Evolutionary conservation across 2,329 filamentous ascomycete species (phyloP).

Genomic region (Beauveria sp.): DNA sequence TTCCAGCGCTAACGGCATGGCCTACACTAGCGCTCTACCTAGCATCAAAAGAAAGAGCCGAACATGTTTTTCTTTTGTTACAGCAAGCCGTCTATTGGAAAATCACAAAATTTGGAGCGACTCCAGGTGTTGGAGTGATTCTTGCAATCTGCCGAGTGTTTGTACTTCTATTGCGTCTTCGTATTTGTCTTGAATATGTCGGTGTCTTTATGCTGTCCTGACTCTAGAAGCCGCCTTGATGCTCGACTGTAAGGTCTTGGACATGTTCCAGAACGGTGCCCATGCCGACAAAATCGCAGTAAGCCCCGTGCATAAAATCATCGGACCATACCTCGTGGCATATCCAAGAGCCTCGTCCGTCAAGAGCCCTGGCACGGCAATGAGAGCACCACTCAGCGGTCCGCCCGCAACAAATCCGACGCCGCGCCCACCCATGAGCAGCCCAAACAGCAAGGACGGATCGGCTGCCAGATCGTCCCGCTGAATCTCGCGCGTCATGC

Average conservation of each 20-base stretch:
- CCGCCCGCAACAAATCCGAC: conserved; percentile 23
- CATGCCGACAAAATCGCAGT: conserved; percentile 25
- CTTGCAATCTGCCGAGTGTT: too few relatives aligned
- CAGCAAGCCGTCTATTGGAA: neutral
- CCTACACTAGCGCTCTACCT: neutral
- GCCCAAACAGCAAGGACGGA: conserved; percentile 23
- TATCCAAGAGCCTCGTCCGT: conserved; percentile 23
- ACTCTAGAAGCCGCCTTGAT: neutral
- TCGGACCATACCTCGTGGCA: conserved; percentile 24
- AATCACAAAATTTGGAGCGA: neutral
- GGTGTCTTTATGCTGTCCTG: neutral
- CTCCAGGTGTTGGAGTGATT: too few relatives aligned
- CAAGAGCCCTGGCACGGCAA: conserved; percentile 18
- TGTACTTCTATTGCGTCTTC: too few relatives aligned
- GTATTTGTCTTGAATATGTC: neutral
- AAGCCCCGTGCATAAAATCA: conserved; percentile 25
- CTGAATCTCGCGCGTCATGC: conserved; percentile 36
- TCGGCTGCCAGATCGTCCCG: conserved; percentile 18
- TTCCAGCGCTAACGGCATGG: neutral
- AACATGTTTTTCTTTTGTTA: neutral
- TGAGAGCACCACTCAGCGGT: conserved; percentile 22
- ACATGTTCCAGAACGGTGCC: conserved; percentile 29
- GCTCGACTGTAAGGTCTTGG: neutral
- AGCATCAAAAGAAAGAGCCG: neutral
- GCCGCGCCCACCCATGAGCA: conserved; percentile 24